Base-by-base conservation (phyloP, 768 basidiomycete species). In the Serendipita vermifera region DNA sequence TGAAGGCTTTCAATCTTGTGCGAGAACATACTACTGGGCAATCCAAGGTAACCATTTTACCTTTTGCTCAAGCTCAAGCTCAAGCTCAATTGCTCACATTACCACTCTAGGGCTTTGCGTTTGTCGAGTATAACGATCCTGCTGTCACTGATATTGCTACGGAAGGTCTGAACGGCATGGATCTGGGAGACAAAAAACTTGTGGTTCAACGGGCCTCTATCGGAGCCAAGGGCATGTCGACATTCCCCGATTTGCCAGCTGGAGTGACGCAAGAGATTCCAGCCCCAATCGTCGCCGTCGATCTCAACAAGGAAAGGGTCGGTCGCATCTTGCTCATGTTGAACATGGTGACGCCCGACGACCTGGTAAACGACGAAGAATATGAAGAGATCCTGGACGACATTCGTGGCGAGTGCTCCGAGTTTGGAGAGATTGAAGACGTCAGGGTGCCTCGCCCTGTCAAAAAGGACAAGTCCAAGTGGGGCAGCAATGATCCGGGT, bases 291-390 rank as follows among this genome's bases (percentile, higher is more conserved):
- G 81, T 91, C 79, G 86, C 86, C 5, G 83, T 83, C 55, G 85
- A 87, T 64, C 36, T 41, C 20, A 72, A 71, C 54, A 73, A 75
- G 55, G 72, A 70, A 33, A 62, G 70, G 9, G 60, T 68, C 53
- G 79, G 84, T 55, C 82, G 89, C 33, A 92, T 96, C 65, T 77
- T 99, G 63, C 84, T 98, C 67, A 87, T 99, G 85, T 72, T 99
- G 64, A 99, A 98, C 77, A 99, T 99, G 96, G 91, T 99, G 61
- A 87, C 87, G 0, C 68, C 87, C 1, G 96, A 99, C 40, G 96
- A 99, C 64, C 78, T 99, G 43, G 68, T 77, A 15, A 83, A 90
- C 63, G 94, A 98, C 66, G 73, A 83, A 58, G 96, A 99, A 64
- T 99, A 96, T 67, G 81, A 81, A 22, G 96, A 99, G 63, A 79